Base-by-base conservation (phyloP, 768 basidiomycete species). In the Leccinum fibrillosum region DNA sequence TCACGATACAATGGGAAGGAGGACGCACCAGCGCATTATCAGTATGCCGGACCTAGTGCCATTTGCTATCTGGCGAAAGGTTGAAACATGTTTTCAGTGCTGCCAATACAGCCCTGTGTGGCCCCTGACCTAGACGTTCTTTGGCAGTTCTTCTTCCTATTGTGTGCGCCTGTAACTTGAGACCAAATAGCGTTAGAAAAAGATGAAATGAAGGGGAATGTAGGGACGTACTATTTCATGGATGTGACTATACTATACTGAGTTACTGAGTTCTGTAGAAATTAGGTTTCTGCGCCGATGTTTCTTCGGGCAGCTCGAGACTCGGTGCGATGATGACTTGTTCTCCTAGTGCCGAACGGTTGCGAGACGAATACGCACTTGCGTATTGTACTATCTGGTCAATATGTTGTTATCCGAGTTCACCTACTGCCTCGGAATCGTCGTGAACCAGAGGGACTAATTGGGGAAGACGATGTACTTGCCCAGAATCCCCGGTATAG, bases 361-460 rank as follows among this genome's bases (percentile, higher is more conserved):
- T n/a, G 21, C 17, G 21, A 35, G 52, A 23, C 25, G 10, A 30
- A 26, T 1, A 67, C 80, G 32, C 56, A 86, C 85, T 72, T 61
- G 79, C 82, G 62, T 86, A 87, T 37, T 82, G 77, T 60, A 86
- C 85, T 19, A 86, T 70, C 61, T 86, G 83, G 64, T 88, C 86
- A n/a, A 76, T 30, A 88, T 80, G 5, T 83, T 82, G n/a, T 59
- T 60, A 0, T 60, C 55, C 5, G 77, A 74, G 48, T 81, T 81
- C 23, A 87, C 80, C 53, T 82, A 80, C 86, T 87, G 52, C 2
- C n/a, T 34, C 37, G 30, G 4, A 45, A 49, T 44, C 8, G 23
- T 35, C 17, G 19, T 21, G 12, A 34, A 11, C 26, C 4, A 10
- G 30, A 25, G 11, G 30, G 45, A 51, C 8, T 4, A 28, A 30